phyloP scores from a whole-genome alignment of 2,329 filamentous ascomycete genomes.

The Stenocarpella maydis region DNA sequence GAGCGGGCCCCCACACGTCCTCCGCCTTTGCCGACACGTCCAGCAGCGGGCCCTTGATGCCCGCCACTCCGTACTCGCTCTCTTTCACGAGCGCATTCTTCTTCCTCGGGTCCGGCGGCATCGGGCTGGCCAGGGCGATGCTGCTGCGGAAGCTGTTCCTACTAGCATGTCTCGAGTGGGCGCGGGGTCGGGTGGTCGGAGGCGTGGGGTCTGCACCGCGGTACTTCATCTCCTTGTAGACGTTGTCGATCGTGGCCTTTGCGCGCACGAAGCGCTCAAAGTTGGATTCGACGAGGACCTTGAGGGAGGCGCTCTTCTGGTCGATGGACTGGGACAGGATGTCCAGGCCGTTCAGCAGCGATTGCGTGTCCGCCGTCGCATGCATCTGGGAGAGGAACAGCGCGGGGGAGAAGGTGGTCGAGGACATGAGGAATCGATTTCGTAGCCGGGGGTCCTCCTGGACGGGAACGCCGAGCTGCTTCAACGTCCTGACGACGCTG shows the following conservation, averaged over 20 bases:
- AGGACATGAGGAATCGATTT: slow-evolving; percentile 91
- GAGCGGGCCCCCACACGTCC: slow-evolving; percentile 94
- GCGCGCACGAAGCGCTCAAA: slow-evolving; percentile 98
- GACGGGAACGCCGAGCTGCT: slow-evolving; percentile 77
- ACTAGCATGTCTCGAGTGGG: slow-evolving; percentile 73
- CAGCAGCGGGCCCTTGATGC: slow-evolving; percentile 86
- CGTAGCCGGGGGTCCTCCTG: slow-evolving; percentile 84
- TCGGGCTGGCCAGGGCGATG: slow-evolving; percentile 48
- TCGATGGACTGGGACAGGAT: slow-evolving; percentile 91
- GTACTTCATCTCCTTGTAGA: slow-evolving; percentile 97
- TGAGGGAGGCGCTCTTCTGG: slow-evolving; percentile 95
- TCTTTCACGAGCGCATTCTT: slow-evolving; percentile 94
- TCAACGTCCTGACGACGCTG: slow-evolving; percentile 84
- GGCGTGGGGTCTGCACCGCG: slow-evolving; percentile 64
- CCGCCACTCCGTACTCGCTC: slow-evolving; percentile 87
- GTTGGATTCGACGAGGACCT: slow-evolving; percentile 95
- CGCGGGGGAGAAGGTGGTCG: slow-evolving; percentile 91
- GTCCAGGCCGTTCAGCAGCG: slow-evolving; percentile 82
- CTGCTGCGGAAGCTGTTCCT: slow-evolving; percentile 69
- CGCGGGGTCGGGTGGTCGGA: slow-evolving; percentile 46
- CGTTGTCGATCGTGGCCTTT: slow-evolving; percentile 97
- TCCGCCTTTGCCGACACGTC: slow-evolving; percentile 95
- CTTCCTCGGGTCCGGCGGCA: slow-evolving; percentile 66
- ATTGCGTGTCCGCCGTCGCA: slow-evolving; percentile 82
- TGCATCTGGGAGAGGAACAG: slow-evolving; percentile 94